These are phyloP conservation scores for Leccinum uliginosum DNA, from an alignment of 768 basidiomycete genomes.

Conservation along the genomic window DNA sequence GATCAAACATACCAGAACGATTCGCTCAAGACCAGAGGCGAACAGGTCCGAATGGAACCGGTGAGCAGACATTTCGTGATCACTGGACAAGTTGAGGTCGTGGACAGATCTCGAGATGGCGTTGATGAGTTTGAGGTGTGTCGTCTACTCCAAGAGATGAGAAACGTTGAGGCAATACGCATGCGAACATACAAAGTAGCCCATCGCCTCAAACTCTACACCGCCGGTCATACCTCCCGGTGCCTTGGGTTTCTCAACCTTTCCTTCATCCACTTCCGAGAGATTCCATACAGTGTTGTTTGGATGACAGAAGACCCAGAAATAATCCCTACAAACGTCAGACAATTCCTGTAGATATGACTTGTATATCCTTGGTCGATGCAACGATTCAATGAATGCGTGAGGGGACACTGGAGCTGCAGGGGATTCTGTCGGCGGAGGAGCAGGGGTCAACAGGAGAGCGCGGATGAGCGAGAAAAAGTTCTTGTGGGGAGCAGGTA, in stretches of 20 bases:
- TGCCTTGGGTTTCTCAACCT: conserved; percentile 86
- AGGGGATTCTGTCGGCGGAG: conserved; percentile 60
- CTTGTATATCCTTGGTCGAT: conserved; percentile 71
- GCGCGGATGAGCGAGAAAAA: conserved; percentile 72
- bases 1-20: conserved; percentile 66
- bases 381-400: conserved; percentile 73
- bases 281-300: conserved; percentile 90
- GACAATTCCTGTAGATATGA: conserved; percentile 78
- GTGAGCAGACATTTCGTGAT: conserved; percentile 72
- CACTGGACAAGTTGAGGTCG: conserved; percentile 59
- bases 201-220: conserved; percentile 97
- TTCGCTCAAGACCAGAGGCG: conserved; percentile 86
- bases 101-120: conserved; percentile 63
- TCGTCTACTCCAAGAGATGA: conserved; percentile 52
- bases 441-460: conserved; percentile 69
- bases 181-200: conserved; percentile 72
- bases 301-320: conserved; percentile 97
- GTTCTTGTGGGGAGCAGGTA: conserved; percentile 70
- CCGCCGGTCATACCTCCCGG: conserved; percentile 99
- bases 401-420: conserved; percentile 64
- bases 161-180: background rate
- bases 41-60: conserved; percentile 86
- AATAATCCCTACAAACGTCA: conserved; percentile 90
- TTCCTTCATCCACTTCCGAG: conserved; percentile 74
- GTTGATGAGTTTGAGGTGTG: conserved; percentile 85